phyloP scores from a whole-genome alignment of 495 filamentous ascomycete genomes.

The Hypoxylon fuscum region DNA sequence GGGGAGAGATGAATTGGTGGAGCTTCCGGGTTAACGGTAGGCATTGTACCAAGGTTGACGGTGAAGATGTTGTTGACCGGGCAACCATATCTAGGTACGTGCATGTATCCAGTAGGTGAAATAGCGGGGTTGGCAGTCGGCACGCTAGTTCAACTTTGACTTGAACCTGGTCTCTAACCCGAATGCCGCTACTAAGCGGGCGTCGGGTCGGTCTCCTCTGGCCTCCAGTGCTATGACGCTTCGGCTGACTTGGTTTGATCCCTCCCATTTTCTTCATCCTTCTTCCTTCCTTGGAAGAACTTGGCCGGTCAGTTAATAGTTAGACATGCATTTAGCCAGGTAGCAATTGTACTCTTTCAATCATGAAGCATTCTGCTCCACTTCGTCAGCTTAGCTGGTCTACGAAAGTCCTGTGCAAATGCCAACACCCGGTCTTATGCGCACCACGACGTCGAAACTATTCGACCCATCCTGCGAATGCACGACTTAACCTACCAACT shows the following conservation, averaged over 20 bases:
- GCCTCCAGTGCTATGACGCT: slow-evolving; percentile 36
- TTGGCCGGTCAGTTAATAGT: background rate
- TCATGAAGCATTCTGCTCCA: slow-evolving; percentile 26
- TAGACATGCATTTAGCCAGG: slow-evolving; percentile 29
- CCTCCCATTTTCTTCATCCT: slow-evolving; percentile 6
- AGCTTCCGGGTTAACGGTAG: slow-evolving; percentile 21
- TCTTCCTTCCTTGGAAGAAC: slow-evolving; percentile 6
- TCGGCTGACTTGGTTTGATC: slow-evolving; percentile 20
- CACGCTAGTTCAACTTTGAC: slow-evolving; percentile 6
- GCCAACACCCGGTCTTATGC: slow-evolving; percentile 1
- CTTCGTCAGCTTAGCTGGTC: slow-evolving; percentile 32
- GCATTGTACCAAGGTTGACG: slow-evolving; percentile 37
- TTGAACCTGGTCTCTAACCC: slow-evolving; percentile 5
- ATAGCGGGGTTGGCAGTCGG: slow-evolving; percentile 2
- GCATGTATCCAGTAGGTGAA: too few relatives aligned
- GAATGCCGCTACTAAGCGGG: slow-evolving; percentile 48
- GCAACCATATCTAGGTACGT: slow-evolving; percentile 50
- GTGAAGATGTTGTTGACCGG: slow-evolving; percentile 46
- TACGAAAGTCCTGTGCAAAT: slow-evolving; percentile 7
- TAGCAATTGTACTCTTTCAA: slow-evolving; percentile 16
- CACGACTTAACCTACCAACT: slow-evolving; percentile 80
- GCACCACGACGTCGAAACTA: slow-evolving; percentile 39
- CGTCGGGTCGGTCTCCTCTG: slow-evolving; percentile 8
- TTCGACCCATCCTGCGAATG: slow-evolving; percentile 61
- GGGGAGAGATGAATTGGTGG: slow-evolving; percentile 14